These are phyloP conservation scores for Pleoardoris graminearum DNA, from an alignment of 2,329 filamentous ascomycete genomes.

Conservation along the genomic window DNA sequence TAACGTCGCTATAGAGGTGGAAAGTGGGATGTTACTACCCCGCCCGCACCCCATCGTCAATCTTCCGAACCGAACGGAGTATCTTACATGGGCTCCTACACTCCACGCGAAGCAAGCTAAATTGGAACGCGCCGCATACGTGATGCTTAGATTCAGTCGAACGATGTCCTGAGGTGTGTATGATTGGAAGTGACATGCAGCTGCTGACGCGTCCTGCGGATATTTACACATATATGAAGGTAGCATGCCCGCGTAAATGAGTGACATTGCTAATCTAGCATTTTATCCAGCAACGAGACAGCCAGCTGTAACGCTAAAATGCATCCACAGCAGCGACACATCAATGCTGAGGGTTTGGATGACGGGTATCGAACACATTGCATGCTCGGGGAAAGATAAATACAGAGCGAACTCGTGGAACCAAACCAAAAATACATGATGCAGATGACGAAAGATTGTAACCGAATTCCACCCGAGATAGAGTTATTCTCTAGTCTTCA, in stretches of 20 bases:
- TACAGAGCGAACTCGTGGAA: not conserved
- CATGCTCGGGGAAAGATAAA: not conserved
- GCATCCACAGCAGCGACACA: not conserved
- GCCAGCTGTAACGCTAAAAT: not conserved
- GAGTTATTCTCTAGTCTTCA: not conserved
- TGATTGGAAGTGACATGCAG: conserved; percentile 16
- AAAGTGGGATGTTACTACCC: conserved; percentile 21
- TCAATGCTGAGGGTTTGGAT: not conserved
- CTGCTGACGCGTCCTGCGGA: conserved; percentile 14
- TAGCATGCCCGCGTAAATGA: conserved; percentile 10
- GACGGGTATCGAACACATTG: conserved; percentile 7
- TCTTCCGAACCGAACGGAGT: too few relatives aligned
- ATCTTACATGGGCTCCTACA: too few relatives aligned
- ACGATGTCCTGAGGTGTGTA: conserved; percentile 8
- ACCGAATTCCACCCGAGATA: not conserved
- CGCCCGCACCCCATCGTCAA: conserved; percentile 18
- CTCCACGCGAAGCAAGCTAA: too few relatives aligned
- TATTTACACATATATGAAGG: conserved; percentile 16
- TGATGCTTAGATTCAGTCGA: too few relatives aligned
- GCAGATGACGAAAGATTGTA: not conserved
- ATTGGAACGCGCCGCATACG: too few relatives aligned
- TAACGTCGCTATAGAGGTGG: conserved; percentile 22
- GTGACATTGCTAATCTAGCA: conserved; percentile 9
- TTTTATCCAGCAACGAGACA: conserved; percentile 15
- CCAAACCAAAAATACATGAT: not conserved